Percentiles rank a stretch among this genome's conserved stretches.
Conservation (phyloP, 345 rosid species). For the Camelina hispida region DNA sequence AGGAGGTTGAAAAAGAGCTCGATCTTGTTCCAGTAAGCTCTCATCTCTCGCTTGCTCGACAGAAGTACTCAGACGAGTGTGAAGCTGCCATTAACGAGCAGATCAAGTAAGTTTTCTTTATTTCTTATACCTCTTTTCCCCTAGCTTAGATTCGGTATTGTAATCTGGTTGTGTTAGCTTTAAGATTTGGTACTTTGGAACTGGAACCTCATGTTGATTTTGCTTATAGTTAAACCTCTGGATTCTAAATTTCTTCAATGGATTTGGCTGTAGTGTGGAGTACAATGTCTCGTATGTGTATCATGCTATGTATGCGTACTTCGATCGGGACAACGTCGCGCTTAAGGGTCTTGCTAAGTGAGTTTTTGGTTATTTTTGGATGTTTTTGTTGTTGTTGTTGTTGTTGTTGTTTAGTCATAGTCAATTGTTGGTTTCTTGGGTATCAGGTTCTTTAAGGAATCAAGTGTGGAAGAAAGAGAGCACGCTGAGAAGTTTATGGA, state of each 20-base stretch:
- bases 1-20: constrained; percentile 93
- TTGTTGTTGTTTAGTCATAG: neutral
- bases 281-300: constrained; percentile 90
- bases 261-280: constrained; percentile 65
- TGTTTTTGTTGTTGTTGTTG: neutral
- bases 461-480: constrained; percentile 88
- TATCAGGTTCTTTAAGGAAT: constrained; percentile 86
- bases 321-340: constrained; percentile 88
- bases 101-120: constrained; percentile 64
- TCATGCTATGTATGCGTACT: constrained; percentile 90
- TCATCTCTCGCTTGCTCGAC: constrained; percentile 80
- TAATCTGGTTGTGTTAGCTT: constrained; percentile 14
- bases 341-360: constrained; percentile 96
- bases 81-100: constrained; percentile 90
- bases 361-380: constrained; percentile 17
- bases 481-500: constrained; percentile 96
- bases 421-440: constrained; percentile 8
- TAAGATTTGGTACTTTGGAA: constrained; percentile 19
- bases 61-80: constrained; percentile 64
- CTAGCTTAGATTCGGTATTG: neutral
- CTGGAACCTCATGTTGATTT: neutral
- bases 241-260: neutral
- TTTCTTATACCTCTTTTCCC: neutral
- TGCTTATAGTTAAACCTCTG: constrained; percentile 1
- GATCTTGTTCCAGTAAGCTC: constrained; percentile 77